phyloP scores from a whole-genome alignment of 805 yeast genomes.

The Hermanozyma aechmeae region DNA sequence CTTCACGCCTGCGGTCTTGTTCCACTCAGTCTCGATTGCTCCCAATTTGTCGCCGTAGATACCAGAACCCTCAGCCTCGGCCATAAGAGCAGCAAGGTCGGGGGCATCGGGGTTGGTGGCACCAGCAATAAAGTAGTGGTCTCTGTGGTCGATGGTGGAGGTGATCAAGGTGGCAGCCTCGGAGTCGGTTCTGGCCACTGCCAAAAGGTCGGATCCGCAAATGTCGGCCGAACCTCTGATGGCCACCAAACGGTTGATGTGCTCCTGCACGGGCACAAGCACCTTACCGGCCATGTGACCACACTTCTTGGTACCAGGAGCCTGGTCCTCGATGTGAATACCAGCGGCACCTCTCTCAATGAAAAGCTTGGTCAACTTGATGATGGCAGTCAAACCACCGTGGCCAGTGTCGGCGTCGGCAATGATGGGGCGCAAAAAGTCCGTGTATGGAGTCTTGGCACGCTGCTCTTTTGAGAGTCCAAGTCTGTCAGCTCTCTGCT shows the following conservation, averaged over 20 bases:
- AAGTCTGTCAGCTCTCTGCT: slow-evolving; percentile 82
- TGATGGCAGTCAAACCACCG: slow-evolving; percentile 95
- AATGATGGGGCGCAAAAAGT: slow-evolving; percentile 86
- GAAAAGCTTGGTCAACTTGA: slow-evolving; percentile 90
- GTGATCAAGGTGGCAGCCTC: slow-evolving; percentile 95
- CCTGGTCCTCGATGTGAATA: slow-evolving; percentile 97
- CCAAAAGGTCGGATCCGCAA: slow-evolving; percentile 74
- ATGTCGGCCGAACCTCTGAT: slow-evolving; percentile 94
- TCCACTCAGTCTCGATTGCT: slow-evolving; percentile 75
- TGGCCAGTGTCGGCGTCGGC: slow-evolving; percentile 99
- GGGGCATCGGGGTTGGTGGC: slow-evolving; percentile 76
- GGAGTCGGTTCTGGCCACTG: slow-evolving; percentile 94
- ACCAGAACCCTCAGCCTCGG: slow-evolving; percentile 73
- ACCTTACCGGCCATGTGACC: slow-evolving; percentile 99
- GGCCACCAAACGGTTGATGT: slow-evolving; percentile 87
- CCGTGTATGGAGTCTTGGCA: slow-evolving; percentile 62
- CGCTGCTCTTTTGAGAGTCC: slow-evolving; percentile 54
- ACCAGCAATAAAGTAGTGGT: slow-evolving; percentile 87
- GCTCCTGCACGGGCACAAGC: slow-evolving; percentile 95
- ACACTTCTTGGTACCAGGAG: slow-evolving; percentile 97
- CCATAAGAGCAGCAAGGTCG: slow-evolving; percentile 69
- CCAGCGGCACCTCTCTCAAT: slow-evolving; percentile 99
- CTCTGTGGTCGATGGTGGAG: slow-evolving; percentile 89
- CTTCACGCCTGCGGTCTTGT: slow-evolving; percentile 70
- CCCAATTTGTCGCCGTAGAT: slow-evolving; percentile 62